phyloP scores from a whole-genome alignment of 495 filamentous ascomycete genomes.

The Trichoderma erinaceum region DNA sequence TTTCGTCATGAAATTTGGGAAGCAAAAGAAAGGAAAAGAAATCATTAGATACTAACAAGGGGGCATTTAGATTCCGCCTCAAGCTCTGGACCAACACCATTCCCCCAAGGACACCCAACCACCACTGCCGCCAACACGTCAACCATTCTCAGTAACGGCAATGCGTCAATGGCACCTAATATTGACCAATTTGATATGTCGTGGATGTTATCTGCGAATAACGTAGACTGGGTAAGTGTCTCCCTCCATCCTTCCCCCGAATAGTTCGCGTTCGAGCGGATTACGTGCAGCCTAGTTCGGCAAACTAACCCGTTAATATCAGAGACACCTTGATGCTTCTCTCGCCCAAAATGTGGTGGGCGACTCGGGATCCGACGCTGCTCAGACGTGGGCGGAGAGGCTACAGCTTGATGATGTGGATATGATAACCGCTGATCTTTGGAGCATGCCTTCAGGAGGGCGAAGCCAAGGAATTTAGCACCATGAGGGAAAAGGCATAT shows the following conservation, averaged over 20 bases:
- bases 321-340: slow-evolving; percentile 14
- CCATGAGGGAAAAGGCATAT: not conserved
- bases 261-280: not conserved
- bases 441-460: not conserved
- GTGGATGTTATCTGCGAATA: slow-evolving; percentile 4
- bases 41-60: not conserved
- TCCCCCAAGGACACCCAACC: not conserved
- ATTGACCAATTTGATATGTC: slow-evolving; percentile 12
- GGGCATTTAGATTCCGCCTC: not conserved
- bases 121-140: not conserved
- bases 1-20: not conserved
- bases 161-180: too few species aligned
- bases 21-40: too few species aligned
- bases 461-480: not conserved
- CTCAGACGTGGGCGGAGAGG: not conserved
- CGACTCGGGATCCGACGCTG: not conserved
- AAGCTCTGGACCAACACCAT: not conserved
- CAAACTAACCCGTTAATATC: not conserved
- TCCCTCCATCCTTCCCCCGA: too few species aligned
- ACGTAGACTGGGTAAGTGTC: slow-evolving; percentile 18
- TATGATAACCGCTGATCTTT: slow-evolving; percentile 4
- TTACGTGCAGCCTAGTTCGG: not conserved
- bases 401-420: slow-evolving; percentile 3
- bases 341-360: not conserved
- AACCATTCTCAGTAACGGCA: not conserved